Base-by-base conservation (phyloP, 306 rosid species). In the Dryas alaskensis region DNA sequence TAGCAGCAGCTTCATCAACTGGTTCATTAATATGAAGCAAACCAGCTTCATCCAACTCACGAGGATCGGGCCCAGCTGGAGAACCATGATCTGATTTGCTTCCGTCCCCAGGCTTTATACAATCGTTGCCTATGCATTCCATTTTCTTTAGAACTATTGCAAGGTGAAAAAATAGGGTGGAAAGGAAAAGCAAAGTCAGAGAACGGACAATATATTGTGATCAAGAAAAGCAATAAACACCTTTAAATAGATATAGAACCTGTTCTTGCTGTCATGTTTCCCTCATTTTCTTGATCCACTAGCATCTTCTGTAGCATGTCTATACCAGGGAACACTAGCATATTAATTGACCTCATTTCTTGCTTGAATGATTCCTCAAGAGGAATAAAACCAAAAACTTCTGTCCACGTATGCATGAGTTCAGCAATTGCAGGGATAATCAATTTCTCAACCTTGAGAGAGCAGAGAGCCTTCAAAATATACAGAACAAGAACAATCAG, bases 311-410 rank as follows among this genome's bases (percentile, higher is more conserved):
- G 93, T 77, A 92, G 84, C 99, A 95, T 87, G 87, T 90, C 96
- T 79, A 90, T 92, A 60, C 99, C 99, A 62, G 97, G 99, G 90
- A 94, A 94, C 70, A 89, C 95, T 80, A 94, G 71, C 92, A 93
- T 90, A 82, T 93, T 93, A 87, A 93, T 78, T 47, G 88, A 83
- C 70, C 87, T 82, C 88, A 87, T 88, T 74, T 89, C 93, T 73
- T 82, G 86, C 84, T 87, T 90, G 70, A 93, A 91, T 27, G 92
- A 78, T 73, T 87, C 89, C 82, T 89, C 88, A 54, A 90, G 81
- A 79, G 82, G 86, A 16, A 83, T 89, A 87, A 90, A 93, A 77
- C 97, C 97, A 81, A 93, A 93, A 82, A 72, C 84, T 63, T 65
- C 78, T 64, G 90, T 92, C 99, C 99, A 95, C 17, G 98, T 87